These are phyloP conservation scores for Elaeis guineensis DNA, from an alignment of 176 grass and related monocot species.

Conservation along the genomic window DNA sequence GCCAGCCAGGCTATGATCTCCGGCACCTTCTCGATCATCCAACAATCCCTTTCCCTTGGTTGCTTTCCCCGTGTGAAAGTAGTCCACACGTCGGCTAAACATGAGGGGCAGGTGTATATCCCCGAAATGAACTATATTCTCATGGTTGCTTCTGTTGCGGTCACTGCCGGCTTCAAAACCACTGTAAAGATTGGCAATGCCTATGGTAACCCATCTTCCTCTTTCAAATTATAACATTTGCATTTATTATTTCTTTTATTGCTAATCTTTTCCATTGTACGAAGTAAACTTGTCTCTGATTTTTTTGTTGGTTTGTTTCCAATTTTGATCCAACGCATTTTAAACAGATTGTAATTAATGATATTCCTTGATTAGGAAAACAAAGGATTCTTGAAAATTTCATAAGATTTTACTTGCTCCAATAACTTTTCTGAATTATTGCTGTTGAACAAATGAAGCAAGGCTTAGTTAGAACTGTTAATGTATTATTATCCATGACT, in stretches of 20 bases:
- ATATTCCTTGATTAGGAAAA: too few species aligned
- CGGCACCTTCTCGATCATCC: constrained; percentile 59
- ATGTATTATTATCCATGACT: too few species aligned
- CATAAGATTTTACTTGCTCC: too few species aligned
- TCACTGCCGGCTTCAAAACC: constrained; percentile 50
- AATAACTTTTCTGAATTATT: too few species aligned
- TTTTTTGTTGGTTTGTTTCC: too few species aligned
- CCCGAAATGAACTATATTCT: constrained; percentile 56
- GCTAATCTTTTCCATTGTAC: too few species aligned
- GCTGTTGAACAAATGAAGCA: too few species aligned
- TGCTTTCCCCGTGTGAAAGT: constrained; percentile 62
- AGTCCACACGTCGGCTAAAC: constrained; percentile 51
- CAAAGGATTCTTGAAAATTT: too few species aligned
- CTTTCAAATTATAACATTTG: not conserved
- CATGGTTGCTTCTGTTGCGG: constrained; percentile 54
- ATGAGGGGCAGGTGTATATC: constrained; percentile 64
- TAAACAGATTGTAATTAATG: too few species aligned
- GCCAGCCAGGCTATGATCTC: constrained; percentile 77
- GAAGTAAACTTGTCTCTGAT: too few species aligned
- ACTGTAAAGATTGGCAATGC: constrained; percentile 66
- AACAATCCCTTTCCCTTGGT: constrained; percentile 49
- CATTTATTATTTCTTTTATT: not conserved
- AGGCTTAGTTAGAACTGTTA: too few species aligned
- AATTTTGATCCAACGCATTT: too few species aligned
- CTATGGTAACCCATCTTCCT: constrained; percentile 35